These are phyloP conservation scores for Lanmaoa rubissima DNA, from an alignment of 768 basidiomycete genomes.

Conservation along the genomic window DNA sequence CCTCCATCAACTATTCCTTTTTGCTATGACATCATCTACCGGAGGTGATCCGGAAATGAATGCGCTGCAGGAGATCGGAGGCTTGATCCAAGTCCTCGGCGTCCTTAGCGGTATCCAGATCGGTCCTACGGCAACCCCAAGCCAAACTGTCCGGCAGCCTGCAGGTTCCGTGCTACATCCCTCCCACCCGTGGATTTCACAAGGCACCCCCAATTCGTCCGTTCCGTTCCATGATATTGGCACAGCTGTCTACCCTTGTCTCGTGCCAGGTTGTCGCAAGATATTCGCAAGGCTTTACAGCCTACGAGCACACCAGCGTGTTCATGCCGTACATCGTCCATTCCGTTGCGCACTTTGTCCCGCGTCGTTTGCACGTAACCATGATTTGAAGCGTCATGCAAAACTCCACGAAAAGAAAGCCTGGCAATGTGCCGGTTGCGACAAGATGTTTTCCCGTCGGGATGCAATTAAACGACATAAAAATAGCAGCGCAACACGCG, in stretches of 20 bases:
- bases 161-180: constrained; percentile 36
- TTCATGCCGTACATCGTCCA: constrained; percentile 64
- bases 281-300: constrained; percentile 67
- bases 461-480: constrained; percentile 81
- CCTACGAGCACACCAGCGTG: constrained; percentile 68
- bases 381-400: constrained; percentile 77
- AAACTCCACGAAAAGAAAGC: constrained; percentile 70
- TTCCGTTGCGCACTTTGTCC: constrained; percentile 64
- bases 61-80: constrained; percentile 69
- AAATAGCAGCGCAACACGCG: constrained; percentile 52
- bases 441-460: constrained; percentile 70
- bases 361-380: constrained; percentile 74
- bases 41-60: constrained; percentile 51
- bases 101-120: constrained; percentile 79
- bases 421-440: constrained; percentile 72
- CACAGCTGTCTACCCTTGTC: constrained; percentile 79
- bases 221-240: constrained; percentile 50
- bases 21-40: constrained; percentile 68
- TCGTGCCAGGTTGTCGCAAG: constrained; percentile 62
- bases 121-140: constrained; percentile 35
- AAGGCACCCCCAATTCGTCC: constrained; percentile 19
- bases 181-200: constrained; percentile 31
- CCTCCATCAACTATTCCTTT: constrained; percentile 76
- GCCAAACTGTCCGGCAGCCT: constrained; percentile 24
- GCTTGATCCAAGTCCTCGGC: constrained; percentile 80